phyloP scores from a whole-genome alignment of 2,329 filamentous ascomycete species.

The Cladophialophora yegresii region DNA sequence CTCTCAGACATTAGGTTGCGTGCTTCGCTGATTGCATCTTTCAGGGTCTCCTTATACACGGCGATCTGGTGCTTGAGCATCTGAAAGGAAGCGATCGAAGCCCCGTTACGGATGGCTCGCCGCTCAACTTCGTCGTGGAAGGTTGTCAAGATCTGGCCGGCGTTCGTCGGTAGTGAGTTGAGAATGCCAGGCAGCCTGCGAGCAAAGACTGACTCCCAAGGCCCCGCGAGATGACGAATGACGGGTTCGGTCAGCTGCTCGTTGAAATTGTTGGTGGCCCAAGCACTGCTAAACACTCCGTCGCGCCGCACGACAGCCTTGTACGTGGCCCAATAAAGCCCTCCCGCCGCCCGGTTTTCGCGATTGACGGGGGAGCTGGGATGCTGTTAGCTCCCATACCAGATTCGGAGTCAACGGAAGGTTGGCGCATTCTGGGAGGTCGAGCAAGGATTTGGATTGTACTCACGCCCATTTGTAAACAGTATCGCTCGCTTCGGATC shows the following conservation, averaged over 20 bases:
- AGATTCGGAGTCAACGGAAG: neutral
- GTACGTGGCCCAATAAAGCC: constrained; percentile 57
- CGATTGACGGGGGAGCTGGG: constrained; percentile 38
- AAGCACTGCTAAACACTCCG: constrained; percentile 49
- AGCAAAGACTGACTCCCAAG: constrained; percentile 45
- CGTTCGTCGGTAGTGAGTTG: constrained; percentile 38
- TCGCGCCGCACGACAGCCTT: constrained; percentile 57
- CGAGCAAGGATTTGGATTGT: neutral
- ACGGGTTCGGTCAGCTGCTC: constrained; percentile 36
- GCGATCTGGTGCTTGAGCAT: constrained; percentile 48
- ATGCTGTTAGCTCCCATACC: neutral
- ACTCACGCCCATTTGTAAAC: constrained; percentile 43
- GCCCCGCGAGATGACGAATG: constrained; percentile 42
- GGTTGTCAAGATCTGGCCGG: constrained; percentile 20
- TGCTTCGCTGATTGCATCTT: constrained; percentile 42
- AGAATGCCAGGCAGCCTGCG: constrained; percentile 22
- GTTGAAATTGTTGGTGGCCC: constrained; percentile 43
- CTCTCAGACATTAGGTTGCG: constrained; percentile 45
- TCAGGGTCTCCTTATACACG: constrained; percentile 48
- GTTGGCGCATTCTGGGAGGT: neutral
- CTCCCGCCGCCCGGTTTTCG: constrained; percentile 47
- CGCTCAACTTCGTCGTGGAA: constrained; percentile 43
- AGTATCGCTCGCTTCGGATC: neutral
- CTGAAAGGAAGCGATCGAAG: constrained; percentile 37
- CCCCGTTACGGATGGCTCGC: constrained; percentile 45